These are phyloP conservation scores for Fusarium nygamai DNA, from an alignment of 2,329 filamentous ascomycete species.

Conservation along the genomic window DNA sequence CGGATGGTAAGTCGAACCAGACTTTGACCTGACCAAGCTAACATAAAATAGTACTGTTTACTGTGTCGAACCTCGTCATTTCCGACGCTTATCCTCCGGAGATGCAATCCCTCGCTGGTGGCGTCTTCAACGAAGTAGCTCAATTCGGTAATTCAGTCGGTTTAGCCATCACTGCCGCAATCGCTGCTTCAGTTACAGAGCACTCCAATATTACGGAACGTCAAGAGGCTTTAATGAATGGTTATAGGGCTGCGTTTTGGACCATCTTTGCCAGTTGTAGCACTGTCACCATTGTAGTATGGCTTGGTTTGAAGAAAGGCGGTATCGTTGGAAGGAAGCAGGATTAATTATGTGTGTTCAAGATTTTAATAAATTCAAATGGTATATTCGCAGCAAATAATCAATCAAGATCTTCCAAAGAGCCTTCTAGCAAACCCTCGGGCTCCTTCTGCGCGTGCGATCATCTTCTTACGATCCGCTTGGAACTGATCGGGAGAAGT, in stretches of 20 bases:
- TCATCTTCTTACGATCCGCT: not conserved
- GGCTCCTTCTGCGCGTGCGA: not conserved
- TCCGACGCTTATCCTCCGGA: conserved; percentile 63
- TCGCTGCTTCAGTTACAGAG: conserved; percentile 57
- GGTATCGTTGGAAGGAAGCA: conserved; percentile 62
- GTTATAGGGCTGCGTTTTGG: conserved; percentile 65
- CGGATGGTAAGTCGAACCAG: conserved; percentile 48
- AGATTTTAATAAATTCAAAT: too few relatives aligned
- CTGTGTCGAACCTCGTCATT: conserved; percentile 64
- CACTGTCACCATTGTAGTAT: conserved; percentile 48
- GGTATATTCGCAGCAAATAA: not conserved
- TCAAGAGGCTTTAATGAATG: conserved; percentile 55
- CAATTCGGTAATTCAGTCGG: conserved; percentile 67
- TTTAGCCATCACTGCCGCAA: conserved; percentile 60
- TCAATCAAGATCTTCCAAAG: not conserved
- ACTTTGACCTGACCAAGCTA: not conserved
- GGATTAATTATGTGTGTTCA: conserved; percentile 25
- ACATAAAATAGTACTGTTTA: conserved; percentile 58
- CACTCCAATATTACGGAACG: conserved; percentile 43
- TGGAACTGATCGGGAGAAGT: not conserved
- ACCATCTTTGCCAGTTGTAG: conserved; percentile 55
- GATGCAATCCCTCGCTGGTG: conserved; percentile 67
- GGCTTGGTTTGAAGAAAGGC: conserved; percentile 55
- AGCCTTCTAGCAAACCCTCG: not conserved
- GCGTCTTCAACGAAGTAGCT: conserved; percentile 67